Evolutionary conservation across 331 rosid genomes (phyloP).

Genomic region (Arachis monticola): DNA sequence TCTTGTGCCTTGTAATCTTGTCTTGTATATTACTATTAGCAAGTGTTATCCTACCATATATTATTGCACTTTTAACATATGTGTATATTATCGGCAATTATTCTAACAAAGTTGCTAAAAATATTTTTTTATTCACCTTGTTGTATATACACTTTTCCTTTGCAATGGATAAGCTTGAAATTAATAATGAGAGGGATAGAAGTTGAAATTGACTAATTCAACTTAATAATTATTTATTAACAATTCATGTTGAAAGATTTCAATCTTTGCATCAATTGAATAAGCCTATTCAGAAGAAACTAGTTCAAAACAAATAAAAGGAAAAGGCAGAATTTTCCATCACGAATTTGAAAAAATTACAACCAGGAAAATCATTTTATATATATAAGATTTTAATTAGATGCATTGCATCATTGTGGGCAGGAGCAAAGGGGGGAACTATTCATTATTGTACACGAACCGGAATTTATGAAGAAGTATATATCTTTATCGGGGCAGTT

Average conservation of each 20-base stretch:
- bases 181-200: too few species aligned
- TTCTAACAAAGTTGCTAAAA: too few species aligned
- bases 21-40: neutral
- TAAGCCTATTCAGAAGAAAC: neutral
- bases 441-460: neutral
- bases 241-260: neutral
- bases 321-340: neutral
- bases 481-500: constrained; percentile 29
- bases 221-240: neutral
- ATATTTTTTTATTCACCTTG: too few species aligned
- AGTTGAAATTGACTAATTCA: too few species aligned
- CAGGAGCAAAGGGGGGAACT: constrained; percentile 9
- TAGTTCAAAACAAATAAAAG: neutral
- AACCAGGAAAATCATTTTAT: too few species aligned
- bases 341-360: too few species aligned
- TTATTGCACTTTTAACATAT: neutral
- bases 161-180: too few species aligned
- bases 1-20: neutral
- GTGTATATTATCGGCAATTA: neutral
- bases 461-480: constrained; percentile 7
- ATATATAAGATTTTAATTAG: too few species aligned
- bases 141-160: too few species aligned
- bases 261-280: neutral
- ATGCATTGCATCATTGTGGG: neutral
- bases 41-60: too few species aligned